phyloP scores from a whole-genome alignment of 1,284 basidiomycete genomes.

The Ganoderma lucidum region DNA sequence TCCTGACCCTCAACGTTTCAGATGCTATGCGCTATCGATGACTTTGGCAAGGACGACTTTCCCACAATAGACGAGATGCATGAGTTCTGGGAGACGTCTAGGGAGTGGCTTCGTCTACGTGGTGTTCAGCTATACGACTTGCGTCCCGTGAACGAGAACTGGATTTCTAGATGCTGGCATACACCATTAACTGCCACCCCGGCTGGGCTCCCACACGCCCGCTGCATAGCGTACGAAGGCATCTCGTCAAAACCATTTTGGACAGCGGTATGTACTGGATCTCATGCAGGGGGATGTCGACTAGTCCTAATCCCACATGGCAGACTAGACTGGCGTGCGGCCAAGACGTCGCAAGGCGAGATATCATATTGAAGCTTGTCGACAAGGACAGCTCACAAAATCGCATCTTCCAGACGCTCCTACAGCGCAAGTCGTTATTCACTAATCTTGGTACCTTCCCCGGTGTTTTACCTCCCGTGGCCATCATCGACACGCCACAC shows the following conservation, averaged over 20 bases:
- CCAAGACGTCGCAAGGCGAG: not conserved
- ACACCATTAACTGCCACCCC: not conserved
- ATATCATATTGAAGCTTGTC: conserved; percentile 17
- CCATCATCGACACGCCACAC: not conserved
- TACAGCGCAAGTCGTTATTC: not conserved
- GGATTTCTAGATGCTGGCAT: not conserved
- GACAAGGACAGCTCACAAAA: conserved; percentile 5
- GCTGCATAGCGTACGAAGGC: not conserved
- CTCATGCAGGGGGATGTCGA: no score
- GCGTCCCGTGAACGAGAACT: no score
- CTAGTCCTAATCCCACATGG: no score
- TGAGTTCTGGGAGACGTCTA: not conserved
- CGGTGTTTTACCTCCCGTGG: conserved; percentile 3
- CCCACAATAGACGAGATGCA: no score
- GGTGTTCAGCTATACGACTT: not conserved
- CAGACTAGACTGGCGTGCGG: not conserved
- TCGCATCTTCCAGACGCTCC: conserved; percentile 5
- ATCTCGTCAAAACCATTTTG: no score
- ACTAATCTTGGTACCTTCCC: conserved; percentile 3
- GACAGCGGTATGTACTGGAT: no score
- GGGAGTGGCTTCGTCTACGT: not conserved
- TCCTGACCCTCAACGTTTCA: no score
- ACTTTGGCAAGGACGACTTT: no score
- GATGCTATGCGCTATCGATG: not conserved
- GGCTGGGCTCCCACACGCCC: not conserved